These are phyloP conservation scores for Coemansia sp. DNA, from an alignment of 192 early-diverging fungal genomes.

Conservation along the genomic window DNA sequence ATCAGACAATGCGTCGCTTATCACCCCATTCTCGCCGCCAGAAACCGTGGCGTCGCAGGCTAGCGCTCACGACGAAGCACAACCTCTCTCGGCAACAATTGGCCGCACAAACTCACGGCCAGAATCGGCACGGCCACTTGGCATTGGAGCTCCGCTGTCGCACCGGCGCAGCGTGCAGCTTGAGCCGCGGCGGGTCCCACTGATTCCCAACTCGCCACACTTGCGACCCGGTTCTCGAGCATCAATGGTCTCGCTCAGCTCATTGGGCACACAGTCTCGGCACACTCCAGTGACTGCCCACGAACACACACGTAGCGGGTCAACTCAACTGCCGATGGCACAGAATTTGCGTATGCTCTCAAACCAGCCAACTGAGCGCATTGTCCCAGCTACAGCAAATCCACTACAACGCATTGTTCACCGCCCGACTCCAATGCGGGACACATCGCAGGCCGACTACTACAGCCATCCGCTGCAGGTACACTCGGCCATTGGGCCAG, in stretches of 20 bases:
- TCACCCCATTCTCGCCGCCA: conserved; percentile 37
- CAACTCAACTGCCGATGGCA: neutral
- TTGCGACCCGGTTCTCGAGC: conserved; percentile 30
- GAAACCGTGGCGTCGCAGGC: conserved; percentile 22
- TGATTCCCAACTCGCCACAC: conserved; percentile 32
- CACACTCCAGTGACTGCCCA: neutral
- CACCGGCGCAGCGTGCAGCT: conserved; percentile 26
- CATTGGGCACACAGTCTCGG: neutral
- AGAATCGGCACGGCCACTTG: neutral
- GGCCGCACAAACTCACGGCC: conserved; percentile 4
- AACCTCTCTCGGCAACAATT: neutral
- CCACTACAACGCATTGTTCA: conserved; percentile 10
- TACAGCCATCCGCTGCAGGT: conserved; percentile 29
- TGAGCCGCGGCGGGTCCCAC: conserved; percentile 26
- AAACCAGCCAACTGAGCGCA: neutral
- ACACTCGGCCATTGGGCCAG: conserved; percentile 21
- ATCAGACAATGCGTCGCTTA: conserved; percentile 7
- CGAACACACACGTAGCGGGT: neutral
- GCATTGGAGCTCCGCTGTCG: neutral
- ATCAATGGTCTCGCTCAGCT: conserved; percentile 23
- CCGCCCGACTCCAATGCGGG: conserved; percentile 13
- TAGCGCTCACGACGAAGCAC: conserved; percentile 16
- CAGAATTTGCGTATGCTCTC: conserved; percentile 7
- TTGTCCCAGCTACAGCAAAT: conserved; percentile 1
- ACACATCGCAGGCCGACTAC: conserved; percentile 19